Percentiles rank a stretch among this genome's conserved stretches.
phyloP scores from a whole-genome alignment of 148 eudicot species.

The Heliamphora exappendiculata region DNA sequence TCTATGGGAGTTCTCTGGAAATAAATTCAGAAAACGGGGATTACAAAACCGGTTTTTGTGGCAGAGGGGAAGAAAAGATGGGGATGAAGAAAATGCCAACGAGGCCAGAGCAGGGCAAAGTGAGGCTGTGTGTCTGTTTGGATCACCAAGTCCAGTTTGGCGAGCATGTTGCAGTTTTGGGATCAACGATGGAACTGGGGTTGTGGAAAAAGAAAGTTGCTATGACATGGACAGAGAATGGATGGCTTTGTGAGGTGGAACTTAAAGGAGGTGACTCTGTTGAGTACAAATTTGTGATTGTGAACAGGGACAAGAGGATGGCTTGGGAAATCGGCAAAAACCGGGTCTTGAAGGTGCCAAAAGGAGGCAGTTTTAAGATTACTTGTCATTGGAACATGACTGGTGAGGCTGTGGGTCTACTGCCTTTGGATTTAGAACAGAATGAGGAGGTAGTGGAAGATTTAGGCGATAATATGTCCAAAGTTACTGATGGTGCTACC shows the following conservation, averaged over 20 bases:
- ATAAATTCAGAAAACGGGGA: background rate
- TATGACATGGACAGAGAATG: slow-evolving; percentile 74
- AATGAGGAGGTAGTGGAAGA: slow-evolving; percentile 22
- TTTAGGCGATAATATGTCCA: slow-evolving; percentile 35
- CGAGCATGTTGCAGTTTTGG: slow-evolving; percentile 61
- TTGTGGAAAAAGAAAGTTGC: slow-evolving; percentile 67
- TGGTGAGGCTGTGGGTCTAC: slow-evolving; percentile 37
- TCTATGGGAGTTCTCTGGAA: background rate
- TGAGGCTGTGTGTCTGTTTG: slow-evolving; percentile 46
- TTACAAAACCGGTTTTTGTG: slow-evolving; percentile 17
- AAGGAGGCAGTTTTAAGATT: slow-evolving; percentile 50
- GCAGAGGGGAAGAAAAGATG: slow-evolving; percentile 43
- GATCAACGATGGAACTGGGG: slow-evolving; percentile 70
- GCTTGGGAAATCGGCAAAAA: slow-evolving; percentile 83
- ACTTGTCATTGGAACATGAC: slow-evolving; percentile 67
- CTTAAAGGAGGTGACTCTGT: slow-evolving; percentile 39
- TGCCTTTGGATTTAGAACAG: slow-evolving; percentile 37
- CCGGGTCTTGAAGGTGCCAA: slow-evolving; percentile 50
- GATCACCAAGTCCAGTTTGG: slow-evolving; percentile 89
- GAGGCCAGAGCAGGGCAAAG: slow-evolving; percentile 35
- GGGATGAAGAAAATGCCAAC: slow-evolving; percentile 22
- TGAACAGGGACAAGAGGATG: slow-evolving; percentile 42
- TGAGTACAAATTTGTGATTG: slow-evolving; percentile 78
- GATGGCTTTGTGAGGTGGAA: slow-evolving; percentile 71
- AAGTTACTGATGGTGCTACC: slow-evolving; percentile 21